Conservation (phyloP, 2,329 filamentous ascomycete genomes). For the Ophiognomonia clavigignenti-juglandacearum region DNA sequence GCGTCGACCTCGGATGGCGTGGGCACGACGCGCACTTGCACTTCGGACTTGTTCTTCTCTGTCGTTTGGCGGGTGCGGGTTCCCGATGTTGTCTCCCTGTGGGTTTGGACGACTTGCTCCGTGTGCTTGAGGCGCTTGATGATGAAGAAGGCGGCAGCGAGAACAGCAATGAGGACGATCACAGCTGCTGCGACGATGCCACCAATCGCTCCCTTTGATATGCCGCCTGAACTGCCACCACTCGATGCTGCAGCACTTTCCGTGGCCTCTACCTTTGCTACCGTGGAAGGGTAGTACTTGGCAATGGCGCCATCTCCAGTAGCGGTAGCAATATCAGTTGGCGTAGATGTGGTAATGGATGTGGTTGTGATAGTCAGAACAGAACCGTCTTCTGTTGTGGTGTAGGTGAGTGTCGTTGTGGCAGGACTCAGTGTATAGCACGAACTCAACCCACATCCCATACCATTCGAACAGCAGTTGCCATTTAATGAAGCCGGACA, state of each 20-base stretch:
- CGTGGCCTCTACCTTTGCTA: slow-evolving; percentile 35
- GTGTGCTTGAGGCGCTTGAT: slow-evolving; percentile 45
- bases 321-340: slow-evolving; percentile 24
- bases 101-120: slow-evolving; percentile 32
- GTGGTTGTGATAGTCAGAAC: slow-evolving; percentile 34
- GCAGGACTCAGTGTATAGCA: slow-evolving; percentile 45
- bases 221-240: slow-evolving; percentile 25
- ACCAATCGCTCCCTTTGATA: slow-evolving; percentile 39
- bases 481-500: slow-evolving; percentile 47
- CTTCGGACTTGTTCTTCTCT: slow-evolving; percentile 25
- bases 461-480: slow-evolving; percentile 47
- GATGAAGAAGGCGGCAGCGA: slow-evolving; percentile 43
- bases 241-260: slow-evolving; percentile 18
- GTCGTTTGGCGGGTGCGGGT: slow-evolving; percentile 26
- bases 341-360: slow-evolving; percentile 34
- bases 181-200: slow-evolving; percentile 50
- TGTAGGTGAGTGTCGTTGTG: slow-evolving; percentile 41
- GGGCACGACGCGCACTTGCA: slow-evolving; percentile 28
- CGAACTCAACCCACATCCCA: slow-evolving; percentile 40
- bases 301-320: slow-evolving; percentile 24
- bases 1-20: slow-evolving; percentile 40
- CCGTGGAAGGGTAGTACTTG: slow-evolving; percentile 39
- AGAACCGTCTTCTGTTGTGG: slow-evolving; percentile 38
- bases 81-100: slow-evolving; percentile 26
- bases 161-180: slow-evolving; percentile 40